These are phyloP conservation scores for Aspergillus pseudoterreus DNA, from an alignment of 2,329 filamentous ascomycete genomes.

Conservation along the genomic window DNA sequence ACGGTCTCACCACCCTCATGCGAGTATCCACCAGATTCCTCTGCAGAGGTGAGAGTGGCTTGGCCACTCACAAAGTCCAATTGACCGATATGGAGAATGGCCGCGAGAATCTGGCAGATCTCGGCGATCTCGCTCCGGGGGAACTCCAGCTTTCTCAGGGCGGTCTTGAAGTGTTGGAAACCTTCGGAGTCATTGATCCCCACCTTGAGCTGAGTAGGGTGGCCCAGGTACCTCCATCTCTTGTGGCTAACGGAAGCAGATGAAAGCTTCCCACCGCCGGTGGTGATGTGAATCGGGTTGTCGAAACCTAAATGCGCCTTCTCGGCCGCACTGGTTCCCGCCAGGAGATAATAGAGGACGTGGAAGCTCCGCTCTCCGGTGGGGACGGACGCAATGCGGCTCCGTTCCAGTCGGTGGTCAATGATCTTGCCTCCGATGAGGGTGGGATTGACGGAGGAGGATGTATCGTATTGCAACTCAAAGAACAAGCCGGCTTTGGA, in stretches of 20 bases:
- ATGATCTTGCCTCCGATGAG: conserved; percentile 92
- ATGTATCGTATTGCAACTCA: conserved; percentile 93
- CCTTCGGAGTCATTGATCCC: conserved; percentile 94
- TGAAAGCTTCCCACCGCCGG: conserved; percentile 47
- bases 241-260: conserved; percentile 60
- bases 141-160: conserved; percentile 89
- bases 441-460: conserved; percentile 76
- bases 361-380: conserved; percentile 97
- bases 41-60: conserved; percentile 71
- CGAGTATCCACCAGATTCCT: conserved; percentile 94
- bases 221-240: conserved; percentile 93
- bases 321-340: conserved; percentile 86
- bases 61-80: conserved; percentile 85
- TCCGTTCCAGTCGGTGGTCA: conserved; percentile 88
- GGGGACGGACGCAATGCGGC: conserved; percentile 84
- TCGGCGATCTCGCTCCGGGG: conserved; percentile 90
- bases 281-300: conserved; percentile 37
- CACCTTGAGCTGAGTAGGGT: conserved; percentile 94
- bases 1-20: conserved; percentile 85
- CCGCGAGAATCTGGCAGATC: conserved; percentile 90
- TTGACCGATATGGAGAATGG: conserved; percentile 95
- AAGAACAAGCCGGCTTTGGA: conserved; percentile 95
- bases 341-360: conserved; percentile 88
- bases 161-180: conserved; percentile 97
- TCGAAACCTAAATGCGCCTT: conserved; percentile 77